Evolutionary conservation across 169 alveolate genomes (phyloP), one percentile per base, ranked within the genome.

Genomic region (Ichthyophthirius multifiliis): DNA sequence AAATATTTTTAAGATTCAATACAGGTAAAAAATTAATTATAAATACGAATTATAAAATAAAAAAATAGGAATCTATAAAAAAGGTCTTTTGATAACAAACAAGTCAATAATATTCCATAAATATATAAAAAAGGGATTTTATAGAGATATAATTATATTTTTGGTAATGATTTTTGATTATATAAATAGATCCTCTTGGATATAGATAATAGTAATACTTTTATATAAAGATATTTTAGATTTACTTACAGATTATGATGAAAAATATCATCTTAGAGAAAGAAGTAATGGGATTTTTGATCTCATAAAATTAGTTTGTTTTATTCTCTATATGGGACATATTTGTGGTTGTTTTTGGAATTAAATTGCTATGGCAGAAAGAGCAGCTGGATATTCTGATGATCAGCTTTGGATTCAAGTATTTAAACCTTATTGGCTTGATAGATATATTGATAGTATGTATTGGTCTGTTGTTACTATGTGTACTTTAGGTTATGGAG

Each of bases 401-500:
- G 18, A 27, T 27, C 12, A 55, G 39, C 13, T 34, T 9, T 34
- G 39, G 12, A 16, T 55, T 16, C n/a, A n/a, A n/a, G 18, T 18
- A n/a, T 27, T 55, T 15, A 55, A 9, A 13, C 23, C 13, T 27
- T 20, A 16, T 55, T 55, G 71, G 71, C 13, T n/a, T 34, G 12
- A 55, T 55, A 55, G 71, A 27, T 55, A 55, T 55, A 23, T 55
- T 55, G 71, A 55, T 7, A 27, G 43, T 55, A 34, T 55, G 9
- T 55, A 55, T 23, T 55, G 71, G 71, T 34, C 71, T 3, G 71
- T 55, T 27, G 71, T 55, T 23, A 55, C 71, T 1, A 55, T 55
- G 71, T 55, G 71, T 55, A 55, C 71, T 4, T 5, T 55, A 9
- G 71, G 71, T 55, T 55, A 55, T 55, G 71, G 71, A 20, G 71